Evolutionary conservation across 805 yeast species (phyloP), one percentile per base, ranked within the genome.

Genomic region (Barnettozyma salicaria): DNA sequence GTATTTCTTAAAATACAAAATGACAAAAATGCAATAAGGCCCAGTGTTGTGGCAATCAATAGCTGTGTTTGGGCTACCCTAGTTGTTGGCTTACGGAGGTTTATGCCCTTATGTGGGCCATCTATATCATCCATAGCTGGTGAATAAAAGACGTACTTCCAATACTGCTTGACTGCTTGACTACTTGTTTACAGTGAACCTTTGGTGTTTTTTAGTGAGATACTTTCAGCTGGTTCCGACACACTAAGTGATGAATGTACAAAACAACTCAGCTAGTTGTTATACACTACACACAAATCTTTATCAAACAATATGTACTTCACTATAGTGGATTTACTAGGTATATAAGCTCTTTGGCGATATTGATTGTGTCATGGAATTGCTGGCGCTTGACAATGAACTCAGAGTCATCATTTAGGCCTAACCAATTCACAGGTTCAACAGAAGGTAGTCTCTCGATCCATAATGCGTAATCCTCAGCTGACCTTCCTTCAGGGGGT

Each of bases 41-140:
- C 98, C 17, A 88, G 58, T 0, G 74, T 53, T 0, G 68, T 46
- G 0, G 97, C 94, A 23, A 89, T 72, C 10, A 73, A 60, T 7
- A 86, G 63, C 60, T 90, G 97, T 7, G 90, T 79, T 8, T 81
- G 74, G 1, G 89, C 82, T 32, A 88, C 80, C 39, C 86, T 39
- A 1, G 54, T 52, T 1, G 55, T 50, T 11, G 58, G 58, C 19
- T 45, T 49, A 13, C 58, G 42, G 5, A 52, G 47, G 27, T 52
- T 53, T 6, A 45, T 40, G 2, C 42, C 41, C 6, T 41, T 45
- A 13, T 34, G 17, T 3, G 36, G 23, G 3, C 22, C 12, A 21
- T 18, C 25, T 17, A 30, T 16, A 32, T 30, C 29, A 2, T 32
- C 36, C 40, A 37, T 37, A n/a, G n/a, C n/a, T n/a, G n/a, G n/a